Percentiles rank a stretch among this genome's conserved stretches.
Conservation (phyloP, 2,329 filamentous ascomycete species). For the Juglanconis juglandina region DNA sequence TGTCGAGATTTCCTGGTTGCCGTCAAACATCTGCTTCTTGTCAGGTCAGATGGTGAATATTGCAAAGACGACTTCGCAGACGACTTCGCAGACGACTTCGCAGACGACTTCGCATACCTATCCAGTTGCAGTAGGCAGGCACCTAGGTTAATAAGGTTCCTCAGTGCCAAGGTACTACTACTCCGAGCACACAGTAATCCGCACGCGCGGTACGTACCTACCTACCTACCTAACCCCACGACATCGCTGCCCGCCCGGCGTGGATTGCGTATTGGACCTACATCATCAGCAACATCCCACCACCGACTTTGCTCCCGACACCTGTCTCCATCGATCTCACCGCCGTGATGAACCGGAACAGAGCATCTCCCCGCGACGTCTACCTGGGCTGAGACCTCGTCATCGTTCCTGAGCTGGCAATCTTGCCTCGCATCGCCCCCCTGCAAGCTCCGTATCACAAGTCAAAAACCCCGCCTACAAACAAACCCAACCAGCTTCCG, state of each 20-base stretch:
- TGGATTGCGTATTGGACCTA: slow-evolving; percentile 4
- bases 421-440: slow-evolving; percentile 1
- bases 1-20: neutral
- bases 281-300: slow-evolving; percentile 13
- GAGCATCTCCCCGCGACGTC: neutral
- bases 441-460: slow-evolving; percentile 16
- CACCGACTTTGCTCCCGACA: neutral
- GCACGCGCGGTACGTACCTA: neutral
- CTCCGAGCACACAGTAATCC: neutral
- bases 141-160: too few species aligned
- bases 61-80: too few species aligned
- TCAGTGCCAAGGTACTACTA: too few species aligned
- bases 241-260: neutral
- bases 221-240: too few species aligned
- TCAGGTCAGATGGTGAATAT: neutral
- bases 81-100: too few species aligned
- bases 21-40: neutral
- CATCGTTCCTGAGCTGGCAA: neutral
- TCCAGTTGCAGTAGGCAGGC: too few species aligned
- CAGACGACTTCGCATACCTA: too few species aligned
- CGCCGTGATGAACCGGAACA: slow-evolving; percentile 16
- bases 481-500: neutral
- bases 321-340: neutral
- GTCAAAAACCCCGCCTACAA: slow-evolving; percentile 10
- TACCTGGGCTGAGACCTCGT: slow-evolving; percentile 12